Evolutionary conservation across 306 rosid genomes (phyloP), one percentile per base, ranked within the genome.

Genomic region (Cicer cuneatum): DNA sequence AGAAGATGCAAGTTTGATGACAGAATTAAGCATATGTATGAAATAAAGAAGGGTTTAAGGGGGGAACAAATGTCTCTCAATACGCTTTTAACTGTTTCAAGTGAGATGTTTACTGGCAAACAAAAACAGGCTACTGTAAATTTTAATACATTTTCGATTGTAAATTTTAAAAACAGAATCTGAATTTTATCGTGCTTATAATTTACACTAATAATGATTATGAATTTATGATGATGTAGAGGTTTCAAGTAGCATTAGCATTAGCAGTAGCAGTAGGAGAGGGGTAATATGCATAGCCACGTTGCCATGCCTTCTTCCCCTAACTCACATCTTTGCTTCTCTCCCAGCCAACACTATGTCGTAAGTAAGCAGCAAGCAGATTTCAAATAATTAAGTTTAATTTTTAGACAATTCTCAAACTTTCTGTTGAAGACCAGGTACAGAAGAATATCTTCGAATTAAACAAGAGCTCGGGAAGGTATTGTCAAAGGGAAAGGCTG

Each of bases 401-500:
- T n/a, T n/a, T n/a, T n/a, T n/a, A n/a, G n/a, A n/a, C n/a, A n/a
- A n/a, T n/a, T n/a, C n/a, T n/a, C n/a, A n/a, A n/a, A n/a, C n/a
- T n/a, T n/a, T n/a, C 3, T 59, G 3, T 3, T 82, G 80, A 83
- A 88, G 97, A 85, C 66, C 82, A 40, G 87, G 54, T 66, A 56
- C 74, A 16, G 71, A 64, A 51, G 86, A 84, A 72, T 83, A 86
- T 86, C 73, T 78, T 76, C 72, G 80, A 39, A 85, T 92, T 58
- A 90, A 87, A 83, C 88, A 86, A 71, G 93, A 94, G 76, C 77
- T 92, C 40, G 78, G 85, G 78, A 92, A 86, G 82, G 90, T 89
- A 19, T 83, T 94, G 68, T 83, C 96, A 0, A 92, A 83, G 69
- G 89, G 78, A 61, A 90, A 85, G 80, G 96, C 97, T 0, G 89